A percentile compares a stretch with the other conserved stretches of the same genome.
phyloP scores from a whole-genome alignment of 2,329 filamentous ascomycete genomes.

The Ceratocystis huliohia region DNA sequence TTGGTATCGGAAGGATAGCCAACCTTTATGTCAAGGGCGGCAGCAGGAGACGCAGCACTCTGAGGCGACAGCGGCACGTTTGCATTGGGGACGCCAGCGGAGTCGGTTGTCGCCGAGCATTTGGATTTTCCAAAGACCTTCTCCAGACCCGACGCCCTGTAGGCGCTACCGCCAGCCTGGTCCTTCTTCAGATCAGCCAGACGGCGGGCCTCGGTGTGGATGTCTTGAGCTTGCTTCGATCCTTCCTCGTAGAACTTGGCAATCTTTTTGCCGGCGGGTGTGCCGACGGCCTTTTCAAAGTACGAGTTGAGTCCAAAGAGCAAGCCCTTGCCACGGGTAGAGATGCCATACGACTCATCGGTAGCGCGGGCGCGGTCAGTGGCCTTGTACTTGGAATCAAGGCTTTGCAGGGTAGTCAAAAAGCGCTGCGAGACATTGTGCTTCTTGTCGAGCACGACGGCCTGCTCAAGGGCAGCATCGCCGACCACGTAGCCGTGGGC shows the following conservation, averaged over 20 bases:
- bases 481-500: conserved; percentile 84
- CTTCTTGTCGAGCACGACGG: conserved; percentile 77
- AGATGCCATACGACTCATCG: conserved; percentile 74
- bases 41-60: conserved; percentile 10
- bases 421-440: conserved; percentile 78
- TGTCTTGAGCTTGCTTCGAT: conserved; percentile 82
- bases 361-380: conserved; percentile 73
- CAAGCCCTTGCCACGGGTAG: conserved; percentile 53
- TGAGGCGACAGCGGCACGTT: conserved; percentile 11
- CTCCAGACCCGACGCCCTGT: conserved; percentile 46
- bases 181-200: conserved; percentile 77
- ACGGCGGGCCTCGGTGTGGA: conserved; percentile 79
- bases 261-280: conserved; percentile 77
- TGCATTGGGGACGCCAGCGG: conserved; percentile 21
- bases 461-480: conserved; percentile 60
- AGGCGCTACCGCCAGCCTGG: conserved; percentile 45
- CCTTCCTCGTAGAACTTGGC: conserved; percentile 76
- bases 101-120: conserved; percentile 18
- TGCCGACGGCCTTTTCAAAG: conserved; percentile 84
- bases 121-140: conserved; percentile 45
- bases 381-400: conserved; percentile 79
- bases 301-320: conserved; percentile 63
- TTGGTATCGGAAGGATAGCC: neutral
- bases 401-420: conserved; percentile 57
- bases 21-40: neutral